Conservation (phyloP, 2,329 filamentous ascomycete genomes). For the Venturia pyrina region DNA sequence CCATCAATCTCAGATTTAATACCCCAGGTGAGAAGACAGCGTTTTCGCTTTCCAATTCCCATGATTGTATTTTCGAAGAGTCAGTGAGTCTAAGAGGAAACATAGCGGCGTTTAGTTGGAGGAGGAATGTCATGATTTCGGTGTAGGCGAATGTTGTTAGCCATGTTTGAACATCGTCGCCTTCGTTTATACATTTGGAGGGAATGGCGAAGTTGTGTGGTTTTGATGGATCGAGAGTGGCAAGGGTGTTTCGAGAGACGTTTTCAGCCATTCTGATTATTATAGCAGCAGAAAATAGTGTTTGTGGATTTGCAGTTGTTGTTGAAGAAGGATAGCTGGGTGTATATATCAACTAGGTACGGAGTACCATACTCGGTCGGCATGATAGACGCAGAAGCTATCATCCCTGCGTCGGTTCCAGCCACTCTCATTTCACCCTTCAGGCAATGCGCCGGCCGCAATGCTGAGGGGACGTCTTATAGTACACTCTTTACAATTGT, state of each 20-base stretch:
- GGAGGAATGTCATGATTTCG: conserved; percentile 76
- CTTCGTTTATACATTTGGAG: conserved; percentile 73
- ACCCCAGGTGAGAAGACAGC: conserved; percentile 48
- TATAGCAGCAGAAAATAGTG: not conserved
- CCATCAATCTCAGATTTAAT: conserved; percentile 52
- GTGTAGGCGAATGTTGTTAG: conserved; percentile 72
- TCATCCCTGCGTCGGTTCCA: not conserved
- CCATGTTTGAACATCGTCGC: conserved; percentile 71
- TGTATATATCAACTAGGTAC: too few species aligned
- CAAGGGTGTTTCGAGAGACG: not conserved
- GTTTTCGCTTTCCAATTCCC: conserved; percentile 34
- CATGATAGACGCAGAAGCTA: not conserved
- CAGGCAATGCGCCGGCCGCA: not conserved
- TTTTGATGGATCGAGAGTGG: conserved; percentile 6
- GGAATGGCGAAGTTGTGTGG: conserved; percentile 55
- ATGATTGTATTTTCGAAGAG: conserved; percentile 40
- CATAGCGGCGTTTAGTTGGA: conserved; percentile 83
- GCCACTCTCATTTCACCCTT: not conserved
- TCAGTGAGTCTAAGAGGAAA: conserved; percentile 52
- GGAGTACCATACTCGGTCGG: too few species aligned
- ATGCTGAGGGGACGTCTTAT: not conserved
- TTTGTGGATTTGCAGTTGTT: not conserved
- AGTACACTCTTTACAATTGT: not conserved
- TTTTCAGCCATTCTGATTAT: conserved; percentile 4
- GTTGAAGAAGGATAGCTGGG: too few species aligned